Evolutionary conservation across 805 yeast genomes (phyloP).

Genomic region (Starmerella scarabaei): DNA sequence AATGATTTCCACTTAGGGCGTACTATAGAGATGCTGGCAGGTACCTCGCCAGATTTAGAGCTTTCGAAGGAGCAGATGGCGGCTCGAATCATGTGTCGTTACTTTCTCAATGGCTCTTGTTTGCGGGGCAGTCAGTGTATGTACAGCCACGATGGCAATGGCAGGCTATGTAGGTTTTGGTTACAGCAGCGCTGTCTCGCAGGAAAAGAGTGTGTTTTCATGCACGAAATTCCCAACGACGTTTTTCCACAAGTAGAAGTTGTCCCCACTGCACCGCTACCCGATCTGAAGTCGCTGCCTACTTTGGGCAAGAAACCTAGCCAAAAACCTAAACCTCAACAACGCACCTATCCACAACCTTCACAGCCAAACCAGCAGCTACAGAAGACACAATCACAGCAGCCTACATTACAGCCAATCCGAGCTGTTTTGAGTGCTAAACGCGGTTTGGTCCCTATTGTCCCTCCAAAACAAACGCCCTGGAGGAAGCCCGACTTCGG

Average conservation of each 20-base stretch:
- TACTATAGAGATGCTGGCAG: slow-evolving; percentile 21
- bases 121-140: slow-evolving; percentile 33
- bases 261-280: slow-evolving; percentile 11
- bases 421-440: slow-evolving; percentile 3
- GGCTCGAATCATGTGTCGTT: slow-evolving; percentile 31
- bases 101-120: slow-evolving; percentile 33
- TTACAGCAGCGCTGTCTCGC: slow-evolving; percentile 34
- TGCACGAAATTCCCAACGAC: slow-evolving; percentile 29
- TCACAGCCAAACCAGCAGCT: too few relatives aligned
- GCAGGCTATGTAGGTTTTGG: slow-evolving; percentile 38
- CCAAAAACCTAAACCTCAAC: neutral
- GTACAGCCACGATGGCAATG: slow-evolving; percentile 34
- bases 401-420: slow-evolving; percentile 2
- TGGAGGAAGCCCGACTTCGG: slow-evolving; percentile 24
- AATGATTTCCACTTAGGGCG: slow-evolving; percentile 29
- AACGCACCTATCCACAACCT: too few relatives aligned
- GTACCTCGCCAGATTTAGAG: slow-evolving; percentile 1
- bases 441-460: slow-evolving; percentile 7
- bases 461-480: slow-evolving; percentile 19
- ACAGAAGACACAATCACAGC: neutral
- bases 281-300: slow-evolving; percentile 10
- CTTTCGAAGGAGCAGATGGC: slow-evolving; percentile 19
- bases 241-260: neutral
- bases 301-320: slow-evolving; percentile 10
- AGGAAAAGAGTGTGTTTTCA: slow-evolving; percentile 32